These are phyloP conservation scores for Nymphaea colorata DNA, from an alignment of 164 flowering plant genomes.

Conservation along the genomic window DNA sequence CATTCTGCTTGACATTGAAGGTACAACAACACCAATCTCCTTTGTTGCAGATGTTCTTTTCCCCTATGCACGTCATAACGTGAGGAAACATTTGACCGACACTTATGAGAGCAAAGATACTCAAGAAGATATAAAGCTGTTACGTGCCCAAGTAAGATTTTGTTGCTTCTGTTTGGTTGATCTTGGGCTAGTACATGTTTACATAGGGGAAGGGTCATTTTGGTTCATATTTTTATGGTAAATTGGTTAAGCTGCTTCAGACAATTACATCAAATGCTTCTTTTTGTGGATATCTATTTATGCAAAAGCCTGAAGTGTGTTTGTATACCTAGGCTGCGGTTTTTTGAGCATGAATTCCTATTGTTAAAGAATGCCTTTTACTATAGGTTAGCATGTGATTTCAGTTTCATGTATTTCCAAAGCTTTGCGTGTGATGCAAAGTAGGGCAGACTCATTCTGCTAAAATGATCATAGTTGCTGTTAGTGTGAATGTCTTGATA, in stretches of 20 bases:
- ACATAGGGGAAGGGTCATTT: too few relatives aligned
- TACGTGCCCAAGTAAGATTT: slow-evolving; percentile 69
- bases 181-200: background rate
- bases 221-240: background rate
- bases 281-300: too few relatives aligned
- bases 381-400: too few relatives aligned
- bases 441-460: too few relatives aligned
- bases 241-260: background rate
- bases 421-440: too few relatives aligned
- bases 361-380: too few relatives aligned
- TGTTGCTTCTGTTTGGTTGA: slow-evolving; percentile 2
- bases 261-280: background rate
- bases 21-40: slow-evolving; percentile 94
- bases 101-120: slow-evolving; percentile 82
- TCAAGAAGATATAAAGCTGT: slow-evolving; percentile 68
- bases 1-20: slow-evolving; percentile 97
- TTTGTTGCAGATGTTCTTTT: slow-evolving; percentile 92
- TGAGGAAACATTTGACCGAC: slow-evolving; percentile 61
- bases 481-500: too few relatives aligned
- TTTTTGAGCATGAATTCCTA: too few relatives aligned
- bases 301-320: too few relatives aligned
- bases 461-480: too few relatives aligned
- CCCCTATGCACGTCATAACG: slow-evolving; percentile 92
- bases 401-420: too few relatives aligned
- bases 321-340: too few relatives aligned